Percentiles rank a stretch among this genome's conserved stretches.
These are phyloP conservation scores for Rhododendron ovatum DNA, from an alignment of 148 eudicot genomes.

Conservation along the genomic window DNA sequence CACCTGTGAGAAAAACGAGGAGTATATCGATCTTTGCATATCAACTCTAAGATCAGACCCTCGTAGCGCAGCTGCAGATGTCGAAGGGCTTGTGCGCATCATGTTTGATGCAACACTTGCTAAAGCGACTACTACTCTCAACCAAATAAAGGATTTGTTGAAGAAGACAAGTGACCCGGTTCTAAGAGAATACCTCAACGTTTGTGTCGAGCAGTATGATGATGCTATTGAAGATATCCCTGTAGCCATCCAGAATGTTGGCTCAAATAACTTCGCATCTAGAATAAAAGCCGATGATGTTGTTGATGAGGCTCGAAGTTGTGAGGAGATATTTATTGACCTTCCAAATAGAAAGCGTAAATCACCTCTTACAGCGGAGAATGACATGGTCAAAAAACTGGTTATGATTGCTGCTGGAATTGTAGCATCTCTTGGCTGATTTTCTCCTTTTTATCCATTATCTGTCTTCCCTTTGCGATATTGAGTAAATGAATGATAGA, in stretches of 20 bases:
- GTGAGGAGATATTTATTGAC: neutral
- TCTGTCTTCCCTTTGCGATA: neutral
- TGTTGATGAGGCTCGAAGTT: neutral
- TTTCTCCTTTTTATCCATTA: neutral
- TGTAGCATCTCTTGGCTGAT: neutral
- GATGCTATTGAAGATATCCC: neutral
- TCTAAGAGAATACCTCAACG: neutral
- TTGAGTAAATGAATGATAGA: neutral
- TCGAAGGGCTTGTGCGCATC: neutral
- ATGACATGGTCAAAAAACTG: neutral
- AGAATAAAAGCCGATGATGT: neutral
- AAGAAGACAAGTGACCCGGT: neutral
- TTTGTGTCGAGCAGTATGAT: neutral
- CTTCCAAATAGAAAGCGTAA: neutral
- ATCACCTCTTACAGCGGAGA: neutral
- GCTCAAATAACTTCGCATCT: neutral
- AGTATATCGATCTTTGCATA: neutral
- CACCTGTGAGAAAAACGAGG: too few relatives aligned
- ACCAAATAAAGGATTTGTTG: neutral
- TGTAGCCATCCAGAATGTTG: neutral
- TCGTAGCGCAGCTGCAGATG: neutral
- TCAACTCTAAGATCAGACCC: neutral
- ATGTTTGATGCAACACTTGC: neutral
- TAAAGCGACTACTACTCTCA: neutral
- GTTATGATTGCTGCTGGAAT: neutral